Evolutionary conservation across 768 basidiomycete species (phyloP), one percentile per base, ranked within the genome.

Genomic region (Pisolithus sp.): DNA sequence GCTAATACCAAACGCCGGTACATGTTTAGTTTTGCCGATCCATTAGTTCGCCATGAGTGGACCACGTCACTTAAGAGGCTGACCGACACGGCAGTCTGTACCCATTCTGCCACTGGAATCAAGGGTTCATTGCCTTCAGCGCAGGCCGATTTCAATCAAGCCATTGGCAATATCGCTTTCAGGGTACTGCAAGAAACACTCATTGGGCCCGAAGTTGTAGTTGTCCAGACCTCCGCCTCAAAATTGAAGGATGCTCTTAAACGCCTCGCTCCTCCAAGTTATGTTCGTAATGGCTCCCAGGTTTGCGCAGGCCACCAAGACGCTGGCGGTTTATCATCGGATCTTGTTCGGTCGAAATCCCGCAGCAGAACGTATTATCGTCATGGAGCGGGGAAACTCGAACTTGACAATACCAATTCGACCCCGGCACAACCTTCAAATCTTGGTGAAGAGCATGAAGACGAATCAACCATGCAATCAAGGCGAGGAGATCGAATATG

Each of bases 21-120:
- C 71, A 93, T 96, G 84, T 97, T 96, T 75, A 93, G 89, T 56
- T 83, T 96, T 40, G 82, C 86, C 47, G 90, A 93, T 60, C 78
- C 85, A 1, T 74, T 87, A 37, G 77, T 88, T 17, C 81, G 85
- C 18, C 79, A 86, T 53, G 80, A 85, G 53, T 92, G 89, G 89
- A 76, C 76, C 0, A 76, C 79, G 4, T 82, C 80, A 24, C 68
- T 92, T 55, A 80, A 79, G 61, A 79, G 79, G 51, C 79, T 87
- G 58, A 82, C 86, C 47, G 85, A 86, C 46, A 73, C 71, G 23
- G 72, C 76, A 17, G 59, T 58, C 23, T 66, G 55, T 31, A 51
- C 58, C 20, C 26, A 46, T 21, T 53, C 57, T 21, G 59, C 65
- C 17, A 62, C 68, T 13, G 59, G 67, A 20, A 60, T 71, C 18